Evolutionary conservation across 257 asterid genomes (phyloP).

Genomic region (Solanum paucissectum): DNA sequence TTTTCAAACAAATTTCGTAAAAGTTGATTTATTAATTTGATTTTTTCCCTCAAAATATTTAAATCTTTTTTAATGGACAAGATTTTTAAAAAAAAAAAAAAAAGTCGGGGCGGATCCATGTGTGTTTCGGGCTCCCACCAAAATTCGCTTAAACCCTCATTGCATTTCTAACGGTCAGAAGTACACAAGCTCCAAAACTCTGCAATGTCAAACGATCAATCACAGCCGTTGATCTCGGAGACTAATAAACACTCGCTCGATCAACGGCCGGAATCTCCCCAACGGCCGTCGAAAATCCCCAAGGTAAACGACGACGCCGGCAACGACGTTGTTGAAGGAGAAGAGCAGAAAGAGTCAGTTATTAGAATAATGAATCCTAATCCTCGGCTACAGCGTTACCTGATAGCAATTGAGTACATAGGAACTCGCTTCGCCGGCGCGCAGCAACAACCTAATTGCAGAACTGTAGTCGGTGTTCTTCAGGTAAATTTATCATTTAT

Average conservation of each 20-base stretch:
- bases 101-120: background rate
- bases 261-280: conserved; percentile 25
- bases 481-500: conserved; percentile 27
- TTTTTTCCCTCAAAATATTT: background rate
- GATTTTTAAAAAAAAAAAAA: background rate
- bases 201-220: conserved; percentile 32
- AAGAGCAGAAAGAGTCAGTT: conserved; percentile 2
- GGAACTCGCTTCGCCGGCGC: conserved; percentile 91
- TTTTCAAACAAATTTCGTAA: background rate
- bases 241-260: conserved; percentile 10
- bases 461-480: conserved; percentile 86
- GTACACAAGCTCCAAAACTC: background rate
- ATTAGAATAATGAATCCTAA: conserved; percentile 34
- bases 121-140: background rate
- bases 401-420: conserved; percentile 75
- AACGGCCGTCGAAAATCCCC: conserved; percentile 45
- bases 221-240: conserved; percentile 5
- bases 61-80: background rate
- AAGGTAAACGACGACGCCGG: conserved; percentile 21
- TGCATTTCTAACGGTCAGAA: background rate
- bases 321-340: conserved; percentile 13
- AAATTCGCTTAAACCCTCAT: background rate
- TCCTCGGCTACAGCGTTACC: conserved; percentile 52
- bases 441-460: conserved; percentile 52
- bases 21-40: background rate